Base-by-base conservation (phyloP, 148 eudicot species). In the Spergularia bocconei region DNA sequence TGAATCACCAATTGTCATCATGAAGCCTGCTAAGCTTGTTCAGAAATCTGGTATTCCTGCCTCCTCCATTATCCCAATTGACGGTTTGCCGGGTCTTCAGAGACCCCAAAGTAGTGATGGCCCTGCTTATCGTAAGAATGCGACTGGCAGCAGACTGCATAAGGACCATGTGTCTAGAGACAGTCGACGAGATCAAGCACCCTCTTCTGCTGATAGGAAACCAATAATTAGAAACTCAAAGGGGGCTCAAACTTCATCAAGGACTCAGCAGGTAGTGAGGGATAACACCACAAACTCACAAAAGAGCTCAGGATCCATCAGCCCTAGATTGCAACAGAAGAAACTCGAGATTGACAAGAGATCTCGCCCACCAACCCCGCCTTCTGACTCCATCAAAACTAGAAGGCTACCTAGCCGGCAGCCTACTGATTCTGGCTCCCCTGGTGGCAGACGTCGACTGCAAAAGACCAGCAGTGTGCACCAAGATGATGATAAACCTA, bases 1-100 rank as follows among this genome's bases (percentile, higher is more conserved):
- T 53, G 94, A 93, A 79, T 88, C 92, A 17, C 94, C 97, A 4
- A 91, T 91, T 63, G 94, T 91, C 65, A 89, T 91, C 48, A 93
- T 91, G 89, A 93, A 93, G 83, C 98, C 98, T 10, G 97, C 92
- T 52, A 93, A 86, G 77, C 87, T 85, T 80, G 87, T 84, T 68
- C 83, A 85, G 62, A 88, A 85, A 71, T 85, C 88, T 25, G 85
- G 82, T 48, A 76, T 80, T 73, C 79, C 88, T 58, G 76, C 87
- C 79, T 88, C 91, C 65, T 87, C 89, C 36, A 75, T 83, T 56
- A 78, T 90, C 73, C 77, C 91, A 13, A 83, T 85, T 65, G 87
- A 88, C 77, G 78, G 87, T 33, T 81, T 91, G 41, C 81, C 87
- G 17, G 69, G 77, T 74, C 84, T 79, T 36, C 83, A 80, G 59